phyloP scores from a whole-genome alignment of 257 asterid species.

The Striga asiatica region DNA sequence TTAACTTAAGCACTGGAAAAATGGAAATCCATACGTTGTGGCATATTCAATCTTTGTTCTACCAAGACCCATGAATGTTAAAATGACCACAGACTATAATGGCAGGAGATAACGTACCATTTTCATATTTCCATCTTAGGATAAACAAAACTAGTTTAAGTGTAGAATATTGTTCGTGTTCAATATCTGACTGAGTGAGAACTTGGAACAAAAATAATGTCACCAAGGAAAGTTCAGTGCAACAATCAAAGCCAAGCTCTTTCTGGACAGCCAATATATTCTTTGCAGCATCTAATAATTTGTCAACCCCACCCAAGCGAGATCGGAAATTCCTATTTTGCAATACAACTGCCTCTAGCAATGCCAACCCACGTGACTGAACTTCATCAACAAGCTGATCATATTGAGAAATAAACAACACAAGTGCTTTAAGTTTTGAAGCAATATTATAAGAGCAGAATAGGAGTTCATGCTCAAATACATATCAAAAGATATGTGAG shows the following conservation, averaged over 20 bases:
- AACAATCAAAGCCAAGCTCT: conserved; percentile 67
- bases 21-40: background rate
- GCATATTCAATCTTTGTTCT: background rate
- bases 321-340: conserved; percentile 38
- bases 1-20: conserved; percentile 11
- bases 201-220: conserved; percentile 44
- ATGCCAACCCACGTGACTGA: conserved; percentile 60
- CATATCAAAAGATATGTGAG: conserved; percentile 6
- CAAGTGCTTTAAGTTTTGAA: conserved; percentile 8
- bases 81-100: background rate
- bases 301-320: conserved; percentile 52
- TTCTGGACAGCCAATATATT: conserved; percentile 60
- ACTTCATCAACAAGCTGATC: conserved; percentile 58
- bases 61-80: conserved; percentile 13
- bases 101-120: conserved; percentile 37
- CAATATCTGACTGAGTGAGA: conserved; percentile 70
- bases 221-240: conserved; percentile 42
- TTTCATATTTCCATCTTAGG: conserved; percentile 71
- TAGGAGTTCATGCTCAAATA: conserved; percentile 8
- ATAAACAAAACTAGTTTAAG: conserved; percentile 51
- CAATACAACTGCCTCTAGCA: conserved; percentile 50
- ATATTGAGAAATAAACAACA: conserved; percentile 19
- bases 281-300: conserved; percentile 49
- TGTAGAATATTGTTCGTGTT: conserved; percentile 72
- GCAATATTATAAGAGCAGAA: conserved; percentile 6